phyloP scores from a whole-genome alignment of 2,329 filamentous ascomycete genomes.

The Cordyceps tenuipes region DNA sequence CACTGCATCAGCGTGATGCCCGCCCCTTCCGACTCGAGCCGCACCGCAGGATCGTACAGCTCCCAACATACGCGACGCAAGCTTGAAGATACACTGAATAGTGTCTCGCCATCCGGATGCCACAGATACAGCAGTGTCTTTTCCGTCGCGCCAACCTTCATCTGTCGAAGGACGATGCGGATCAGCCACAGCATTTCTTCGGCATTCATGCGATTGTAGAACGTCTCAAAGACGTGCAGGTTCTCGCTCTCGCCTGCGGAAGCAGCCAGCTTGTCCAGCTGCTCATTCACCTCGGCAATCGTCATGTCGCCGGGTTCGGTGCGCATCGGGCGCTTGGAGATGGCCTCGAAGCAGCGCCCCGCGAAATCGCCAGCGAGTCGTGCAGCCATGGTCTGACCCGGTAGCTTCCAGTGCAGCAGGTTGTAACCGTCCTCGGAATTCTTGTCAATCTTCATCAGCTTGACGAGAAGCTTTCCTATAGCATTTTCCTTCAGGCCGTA shows the following conservation, averaged over 20 bases:
- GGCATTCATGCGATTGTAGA: conserved; percentile 86
- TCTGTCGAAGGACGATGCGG: conserved; percentile 78
- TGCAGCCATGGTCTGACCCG: conserved; percentile 55
- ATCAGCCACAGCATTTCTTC: conserved; percentile 93
- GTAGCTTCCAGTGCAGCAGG: conserved; percentile 86
- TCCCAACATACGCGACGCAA: conserved; percentile 93
- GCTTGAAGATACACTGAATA: conserved; percentile 88
- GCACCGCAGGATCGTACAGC: conserved; percentile 62
- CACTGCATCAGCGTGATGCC: conserved; percentile 83
- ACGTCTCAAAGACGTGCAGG: conserved; percentile 67
- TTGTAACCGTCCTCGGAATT: conserved; percentile 82
- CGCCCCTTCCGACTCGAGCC: conserved; percentile 66
- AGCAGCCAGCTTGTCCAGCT: conserved; percentile 69
- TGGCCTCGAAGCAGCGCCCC: conserved; percentile 75
- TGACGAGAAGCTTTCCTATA: conserved; percentile 84
- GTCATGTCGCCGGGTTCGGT: conserved; percentile 68
- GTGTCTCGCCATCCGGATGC: conserved; percentile 67
- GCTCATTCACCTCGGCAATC: conserved; percentile 81
- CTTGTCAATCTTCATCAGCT: conserved; percentile 83
- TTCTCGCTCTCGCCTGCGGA: conserved; percentile 79
- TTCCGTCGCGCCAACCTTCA: conserved; percentile 70
- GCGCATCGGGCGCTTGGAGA: conserved; percentile 74
- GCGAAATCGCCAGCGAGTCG: conserved; percentile 84
- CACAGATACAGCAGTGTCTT: conserved; percentile 78
- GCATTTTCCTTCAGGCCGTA: conserved; percentile 91